These are phyloP conservation scores for Parathielavia appendiculata DNA, from an alignment of 495 filamentous ascomycete genomes.

Conservation along the genomic window DNA sequence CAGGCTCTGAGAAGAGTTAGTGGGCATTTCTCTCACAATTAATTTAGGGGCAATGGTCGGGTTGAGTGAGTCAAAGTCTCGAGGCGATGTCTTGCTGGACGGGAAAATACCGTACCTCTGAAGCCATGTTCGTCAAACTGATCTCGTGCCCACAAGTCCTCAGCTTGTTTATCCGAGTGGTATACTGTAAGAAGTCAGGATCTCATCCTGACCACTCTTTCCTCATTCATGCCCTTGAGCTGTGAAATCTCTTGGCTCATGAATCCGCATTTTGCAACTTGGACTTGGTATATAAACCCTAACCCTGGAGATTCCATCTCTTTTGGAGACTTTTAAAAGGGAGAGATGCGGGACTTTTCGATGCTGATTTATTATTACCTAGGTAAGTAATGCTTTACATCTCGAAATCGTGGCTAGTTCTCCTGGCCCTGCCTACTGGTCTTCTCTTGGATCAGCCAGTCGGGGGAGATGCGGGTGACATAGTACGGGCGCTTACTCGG, in stretches of 20 bases:
- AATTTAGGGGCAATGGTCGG: background rate
- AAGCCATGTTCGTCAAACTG: background rate
- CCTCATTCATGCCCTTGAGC: background rate
- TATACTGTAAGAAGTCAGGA: no score
- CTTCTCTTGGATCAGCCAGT: no score
- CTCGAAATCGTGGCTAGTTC: no score
- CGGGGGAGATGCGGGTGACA: no score
- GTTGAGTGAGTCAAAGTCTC: background rate
- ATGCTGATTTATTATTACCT: no score
- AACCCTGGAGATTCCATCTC: background rate
- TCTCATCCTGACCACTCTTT: no score
- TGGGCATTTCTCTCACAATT: background rate
- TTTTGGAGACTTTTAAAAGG: background rate
- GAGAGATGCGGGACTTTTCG: background rate
- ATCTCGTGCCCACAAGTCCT: background rate
- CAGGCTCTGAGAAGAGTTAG: slow-evolving; percentile 13
- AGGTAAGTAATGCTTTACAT: no score
- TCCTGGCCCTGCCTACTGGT: no score
- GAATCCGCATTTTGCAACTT: background rate
- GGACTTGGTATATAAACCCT: slow-evolving; percentile 3
- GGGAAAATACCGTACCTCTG: slow-evolving; percentile 5
- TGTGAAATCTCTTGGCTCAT: background rate
- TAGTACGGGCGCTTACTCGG: no score
- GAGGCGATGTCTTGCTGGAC: background rate
- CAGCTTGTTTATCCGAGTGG: no score